phyloP scores from a whole-genome alignment of 345 rosid species.

The Heritiera littoralis region DNA sequence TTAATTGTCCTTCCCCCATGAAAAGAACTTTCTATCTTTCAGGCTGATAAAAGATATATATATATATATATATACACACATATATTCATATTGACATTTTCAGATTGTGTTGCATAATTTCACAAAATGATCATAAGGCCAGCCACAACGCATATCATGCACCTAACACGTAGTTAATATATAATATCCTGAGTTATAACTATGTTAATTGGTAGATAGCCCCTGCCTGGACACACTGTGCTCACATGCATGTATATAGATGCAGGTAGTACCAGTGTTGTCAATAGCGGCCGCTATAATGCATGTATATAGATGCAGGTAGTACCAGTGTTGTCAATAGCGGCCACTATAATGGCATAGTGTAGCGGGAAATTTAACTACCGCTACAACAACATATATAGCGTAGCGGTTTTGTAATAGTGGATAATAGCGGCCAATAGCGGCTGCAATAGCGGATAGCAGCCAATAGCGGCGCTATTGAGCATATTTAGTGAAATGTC shows the following conservation, averaged over 20 bases:
- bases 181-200: neutral
- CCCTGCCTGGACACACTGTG: neutral
- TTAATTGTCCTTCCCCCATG: neutral
- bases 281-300: no score
- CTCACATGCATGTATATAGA: neutral
- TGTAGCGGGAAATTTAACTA: no score
- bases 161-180: neutral
- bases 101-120: neutral
- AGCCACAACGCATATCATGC: neutral
- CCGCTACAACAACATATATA: no score
- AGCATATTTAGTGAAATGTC: no score
- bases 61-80: no score
- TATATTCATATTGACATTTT: neutral
- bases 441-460: no score
- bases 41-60: neutral
- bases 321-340: neutral
- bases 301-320: neutral
- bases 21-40: neutral
- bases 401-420: no score
- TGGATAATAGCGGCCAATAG: no score
- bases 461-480: no score
- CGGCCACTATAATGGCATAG: no score
- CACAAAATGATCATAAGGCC: neutral
- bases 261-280: neutral
- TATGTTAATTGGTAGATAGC: neutral